Evolutionary conservation across 208 protist species (phyloP).

Genomic region (Wallacemonas collosoma): DNA sequence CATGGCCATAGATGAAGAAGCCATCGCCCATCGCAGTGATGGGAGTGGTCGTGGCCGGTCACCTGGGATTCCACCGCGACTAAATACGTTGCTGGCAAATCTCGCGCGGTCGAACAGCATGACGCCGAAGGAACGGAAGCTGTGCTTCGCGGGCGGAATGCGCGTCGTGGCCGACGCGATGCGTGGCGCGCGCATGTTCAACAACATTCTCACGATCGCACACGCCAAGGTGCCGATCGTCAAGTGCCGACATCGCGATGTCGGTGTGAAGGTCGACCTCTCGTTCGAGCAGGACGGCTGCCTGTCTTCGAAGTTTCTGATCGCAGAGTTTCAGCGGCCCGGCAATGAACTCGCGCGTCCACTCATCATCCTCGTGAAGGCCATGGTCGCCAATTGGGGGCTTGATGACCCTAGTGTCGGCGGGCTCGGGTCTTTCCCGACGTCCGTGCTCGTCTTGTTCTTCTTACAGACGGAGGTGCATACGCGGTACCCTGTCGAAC

Average conservation of each 20-base stretch:
- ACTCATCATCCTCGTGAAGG: slow-evolving; percentile 80
- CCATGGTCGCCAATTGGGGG: slow-evolving; percentile 46
- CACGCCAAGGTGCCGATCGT: slow-evolving; percentile 84
- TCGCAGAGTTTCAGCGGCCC: slow-evolving; percentile 54
- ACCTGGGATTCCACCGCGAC: slow-evolving; percentile 8
- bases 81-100: slow-evolving; percentile 18
- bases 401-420: slow-evolving; percentile 81
- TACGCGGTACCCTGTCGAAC: slow-evolving; percentile 34
- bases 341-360: slow-evolving; percentile 70
- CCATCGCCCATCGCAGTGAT: not conserved
- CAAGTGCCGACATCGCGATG: slow-evolving; percentile 59
- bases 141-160: slow-evolving; percentile 27
- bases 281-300: slow-evolving; percentile 72
- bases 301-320: slow-evolving; percentile 68
- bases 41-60: not conserved
- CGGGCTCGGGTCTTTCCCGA: slow-evolving; percentile 87
- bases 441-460: slow-evolving; percentile 79
- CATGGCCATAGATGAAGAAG: slow-evolving; percentile 27
- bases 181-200: slow-evolving; percentile 39
- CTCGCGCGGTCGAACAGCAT: slow-evolving; percentile 14
- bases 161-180: slow-evolving; percentile 51
- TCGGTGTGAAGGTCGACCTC: slow-evolving; percentile 63
- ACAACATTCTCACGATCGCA: slow-evolving; percentile 40
- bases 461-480: slow-evolving; percentile 61
- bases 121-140: slow-evolving; percentile 20